Conservation (phyloP, 2,329 filamentous ascomycete species). For the Aspergillus fumigatiaffinis region DNA sequence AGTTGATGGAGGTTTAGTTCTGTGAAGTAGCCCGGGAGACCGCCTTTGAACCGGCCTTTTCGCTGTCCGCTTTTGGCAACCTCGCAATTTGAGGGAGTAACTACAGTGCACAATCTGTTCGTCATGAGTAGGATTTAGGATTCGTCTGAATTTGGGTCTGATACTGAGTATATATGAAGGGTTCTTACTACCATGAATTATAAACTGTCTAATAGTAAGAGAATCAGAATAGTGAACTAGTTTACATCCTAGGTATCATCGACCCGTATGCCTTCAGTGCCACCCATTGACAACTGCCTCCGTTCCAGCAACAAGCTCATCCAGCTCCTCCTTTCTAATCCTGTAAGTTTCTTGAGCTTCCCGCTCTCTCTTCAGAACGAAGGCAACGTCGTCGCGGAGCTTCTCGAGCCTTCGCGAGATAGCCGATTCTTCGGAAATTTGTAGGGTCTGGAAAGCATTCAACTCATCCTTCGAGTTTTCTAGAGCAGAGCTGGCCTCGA, state of each 20-base stretch:
- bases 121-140: not conserved
- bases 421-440: slow-evolving; percentile 74
- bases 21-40: slow-evolving; percentile 13
- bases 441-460: slow-evolving; percentile 69
- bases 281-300: slow-evolving; percentile 35
- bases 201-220: not conserved
- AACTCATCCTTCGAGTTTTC: slow-evolving; percentile 69
- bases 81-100: not conserved
- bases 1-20: slow-evolving; percentile 13
- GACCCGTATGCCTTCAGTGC: slow-evolving; percentile 22
- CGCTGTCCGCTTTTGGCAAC: slow-evolving; percentile 14
- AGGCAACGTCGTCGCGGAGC: slow-evolving; percentile 77
- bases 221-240: not conserved
- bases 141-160: not conserved
- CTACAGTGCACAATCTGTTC: not conserved
- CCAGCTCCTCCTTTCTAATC: slow-evolving; percentile 71
- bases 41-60: slow-evolving; percentile 15
- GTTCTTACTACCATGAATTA: not conserved
- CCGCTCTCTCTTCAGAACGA: slow-evolving; percentile 75
- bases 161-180: not conserved
- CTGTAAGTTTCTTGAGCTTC: slow-evolving; percentile 88
- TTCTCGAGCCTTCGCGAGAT: slow-evolving; percentile 67
- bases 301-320: slow-evolving; percentile 47
- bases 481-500: slow-evolving; percentile 68
- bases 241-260: slow-evolving; percentile 1